Conservation (phyloP, 2,329 filamentous ascomycete species). For the Trichoderma koningiopsis region DNA sequence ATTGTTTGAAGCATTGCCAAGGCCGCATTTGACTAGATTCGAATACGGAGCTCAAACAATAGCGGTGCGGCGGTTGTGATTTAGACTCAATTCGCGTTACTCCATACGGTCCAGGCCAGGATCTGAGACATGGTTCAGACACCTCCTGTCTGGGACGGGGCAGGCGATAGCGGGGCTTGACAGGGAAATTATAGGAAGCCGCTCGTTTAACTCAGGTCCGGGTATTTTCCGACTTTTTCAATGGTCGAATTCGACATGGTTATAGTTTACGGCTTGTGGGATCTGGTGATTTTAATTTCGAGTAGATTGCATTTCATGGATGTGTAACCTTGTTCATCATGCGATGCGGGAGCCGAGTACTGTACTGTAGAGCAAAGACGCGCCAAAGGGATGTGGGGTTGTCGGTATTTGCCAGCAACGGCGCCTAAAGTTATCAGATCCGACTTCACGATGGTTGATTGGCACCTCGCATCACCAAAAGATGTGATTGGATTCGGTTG, state of each 20-base stretch:
- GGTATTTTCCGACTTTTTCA: conserved; percentile 16
- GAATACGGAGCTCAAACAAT: conserved; percentile 24
- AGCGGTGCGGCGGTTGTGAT: conserved; percentile 14
- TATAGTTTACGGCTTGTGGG: neutral
- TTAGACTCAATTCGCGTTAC: conserved; percentile 11
- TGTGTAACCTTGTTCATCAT: neutral
- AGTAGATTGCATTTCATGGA: neutral
- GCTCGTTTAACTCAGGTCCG: conserved; percentile 6
- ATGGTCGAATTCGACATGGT: neutral
- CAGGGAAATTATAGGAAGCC: conserved; percentile 8
- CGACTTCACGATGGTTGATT: neutral
- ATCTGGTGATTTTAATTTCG: conserved; percentile 13
- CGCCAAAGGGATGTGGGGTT: neutral
- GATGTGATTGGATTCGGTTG: neutral
- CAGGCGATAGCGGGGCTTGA: conserved; percentile 13
- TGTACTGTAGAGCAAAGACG: neutral
- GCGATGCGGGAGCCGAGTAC: neutral
- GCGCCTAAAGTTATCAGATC: conserved; percentile 16
- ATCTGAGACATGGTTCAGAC: conserved; percentile 38
- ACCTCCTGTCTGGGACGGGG: conserved; percentile 33
- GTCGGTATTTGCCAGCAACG: neutral
- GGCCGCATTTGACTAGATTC: neutral
- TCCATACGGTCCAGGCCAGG: conserved; percentile 1
- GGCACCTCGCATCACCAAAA: neutral
- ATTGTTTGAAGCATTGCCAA: conserved; percentile 22